phyloP scores from a whole-genome alignment of 2,329 filamentous ascomycete species.

The Xylariaceae sp. region DNA sequence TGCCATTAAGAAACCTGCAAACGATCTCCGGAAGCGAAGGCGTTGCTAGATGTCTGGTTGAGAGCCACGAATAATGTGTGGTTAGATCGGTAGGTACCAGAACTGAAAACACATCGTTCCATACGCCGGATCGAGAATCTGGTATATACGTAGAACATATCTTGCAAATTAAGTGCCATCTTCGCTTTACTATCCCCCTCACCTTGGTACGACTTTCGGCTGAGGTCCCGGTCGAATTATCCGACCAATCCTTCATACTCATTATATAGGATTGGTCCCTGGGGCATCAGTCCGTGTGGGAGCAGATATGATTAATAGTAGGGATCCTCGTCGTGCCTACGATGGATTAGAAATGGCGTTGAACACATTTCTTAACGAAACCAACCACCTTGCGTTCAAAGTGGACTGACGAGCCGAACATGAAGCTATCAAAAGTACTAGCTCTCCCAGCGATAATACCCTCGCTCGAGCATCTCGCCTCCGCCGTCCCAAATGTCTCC shows the following conservation, averaged over 20 bases:
- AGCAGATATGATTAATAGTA: neutral
- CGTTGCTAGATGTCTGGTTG: too few relatives aligned
- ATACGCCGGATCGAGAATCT: too few relatives aligned
- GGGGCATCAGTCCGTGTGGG: neutral
- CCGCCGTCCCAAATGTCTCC: conserved; percentile 13
- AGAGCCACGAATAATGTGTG: too few relatives aligned
- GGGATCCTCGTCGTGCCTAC: neutral
- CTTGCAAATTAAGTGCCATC: neutral
- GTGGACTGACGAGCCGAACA: neutral
- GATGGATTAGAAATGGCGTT: too few relatives aligned
- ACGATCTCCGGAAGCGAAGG: too few relatives aligned
- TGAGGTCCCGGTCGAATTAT: neutral
- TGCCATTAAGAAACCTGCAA: too few relatives aligned
- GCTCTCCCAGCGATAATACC: neutral
- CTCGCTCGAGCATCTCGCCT: neutral
- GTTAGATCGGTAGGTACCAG: too few relatives aligned
- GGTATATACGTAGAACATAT: too few relatives aligned
- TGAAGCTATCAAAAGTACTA: neutral
- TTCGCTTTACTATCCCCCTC: neutral
- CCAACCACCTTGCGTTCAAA: neutral
- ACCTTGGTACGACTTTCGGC: neutral
- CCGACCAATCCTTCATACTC: neutral
- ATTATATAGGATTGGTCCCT: neutral
- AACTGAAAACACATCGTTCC: too few relatives aligned
- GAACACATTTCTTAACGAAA: too few relatives aligned